Conservation (phyloP, 108 stramenopile genomes). For the Nitzschia inconspicua region DNA sequence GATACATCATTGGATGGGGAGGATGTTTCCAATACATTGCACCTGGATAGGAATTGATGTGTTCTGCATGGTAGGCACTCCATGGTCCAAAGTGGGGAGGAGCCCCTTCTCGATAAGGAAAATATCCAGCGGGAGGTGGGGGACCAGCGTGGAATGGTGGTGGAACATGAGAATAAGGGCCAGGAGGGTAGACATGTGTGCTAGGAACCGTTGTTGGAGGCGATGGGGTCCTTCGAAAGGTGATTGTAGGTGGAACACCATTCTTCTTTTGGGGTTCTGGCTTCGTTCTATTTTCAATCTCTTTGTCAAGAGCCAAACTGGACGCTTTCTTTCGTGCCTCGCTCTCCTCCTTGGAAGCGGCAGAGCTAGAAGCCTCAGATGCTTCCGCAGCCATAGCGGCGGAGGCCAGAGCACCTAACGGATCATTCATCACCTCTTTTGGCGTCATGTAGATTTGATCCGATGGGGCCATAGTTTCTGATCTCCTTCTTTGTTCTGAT, state of each 20-base stretch:
- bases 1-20: slow-evolving; percentile 9
- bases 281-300: not conserved
- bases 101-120: not conserved
- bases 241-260: slow-evolving; percentile 28
- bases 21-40: slow-evolving; percentile 7
- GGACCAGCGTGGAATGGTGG: slow-evolving; percentile 1
- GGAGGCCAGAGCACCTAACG: slow-evolving; percentile 31
- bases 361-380: slow-evolving; percentile 20
- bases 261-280: not conserved
- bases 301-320: not conserved
- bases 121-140: slow-evolving; percentile 1
- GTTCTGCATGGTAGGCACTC: slow-evolving; percentile 6
- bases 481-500: not conserved
- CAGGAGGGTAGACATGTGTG: not conserved
- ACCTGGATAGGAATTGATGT: too few relatives aligned
- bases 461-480: slow-evolving; percentile 4
- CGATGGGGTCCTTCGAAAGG: slow-evolving; percentile 18
- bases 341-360: slow-evolving; percentile 15
- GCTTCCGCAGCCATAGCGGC: slow-evolving; percentile 40
- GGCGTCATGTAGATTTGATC: slow-evolving; percentile 11
- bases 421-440: slow-evolving; percentile 29
- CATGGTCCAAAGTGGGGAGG: slow-evolving; percentile 9
- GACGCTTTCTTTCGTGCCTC: not conserved
- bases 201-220: not conserved
- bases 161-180: slow-evolving; percentile 5